These are phyloP conservation scores for Collybiopsis confluens DNA, from an alignment of 768 basidiomycete species.

Conservation along the genomic window DNA sequence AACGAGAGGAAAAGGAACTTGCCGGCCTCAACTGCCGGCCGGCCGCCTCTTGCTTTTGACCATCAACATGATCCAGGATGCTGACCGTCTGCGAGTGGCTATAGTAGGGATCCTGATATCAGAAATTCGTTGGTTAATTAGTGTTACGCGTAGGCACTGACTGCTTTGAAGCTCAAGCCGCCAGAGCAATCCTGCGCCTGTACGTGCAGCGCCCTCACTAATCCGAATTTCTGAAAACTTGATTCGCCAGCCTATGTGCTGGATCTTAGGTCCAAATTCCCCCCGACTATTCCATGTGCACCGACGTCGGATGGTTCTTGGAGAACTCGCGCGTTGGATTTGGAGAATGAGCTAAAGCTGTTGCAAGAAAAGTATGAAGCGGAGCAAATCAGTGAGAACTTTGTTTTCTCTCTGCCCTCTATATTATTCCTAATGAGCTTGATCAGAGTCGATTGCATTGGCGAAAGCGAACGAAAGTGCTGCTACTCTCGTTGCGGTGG, in stretches of 20 bases:
- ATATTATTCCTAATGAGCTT: not conserved
- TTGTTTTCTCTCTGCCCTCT: not conserved
- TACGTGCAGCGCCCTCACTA: no score
- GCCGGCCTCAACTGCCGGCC: no score
- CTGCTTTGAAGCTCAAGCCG: constrained; percentile 43
- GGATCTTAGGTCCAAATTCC: constrained; percentile 34
- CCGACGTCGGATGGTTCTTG: constrained; percentile 26
- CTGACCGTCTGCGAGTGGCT: constrained; percentile 37
- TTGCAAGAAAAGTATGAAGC: constrained; percentile 37
- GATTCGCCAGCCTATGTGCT: constrained; percentile 38
- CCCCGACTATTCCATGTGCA: constrained; percentile 17
- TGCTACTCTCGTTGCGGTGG: not conserved
- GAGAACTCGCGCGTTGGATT: constrained; percentile 35
- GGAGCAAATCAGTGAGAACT: constrained; percentile 35
- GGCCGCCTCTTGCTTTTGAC: no score
- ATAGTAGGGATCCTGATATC: constrained; percentile 25
- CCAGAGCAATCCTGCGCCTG: constrained; percentile 34
- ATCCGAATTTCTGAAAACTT: not conserved
- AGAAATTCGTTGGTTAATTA: constrained; percentile 1
- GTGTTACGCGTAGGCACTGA: constrained; percentile 33
- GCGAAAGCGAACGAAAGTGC: not conserved
- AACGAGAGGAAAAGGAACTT: no score
- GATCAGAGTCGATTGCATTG: not conserved
- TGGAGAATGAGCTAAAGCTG: constrained; percentile 34
- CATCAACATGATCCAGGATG: constrained; percentile 11